Conservation (phyloP, 2,329 filamentous ascomycete genomes). For the Phyllosticta paracitricarpa region DNA sequence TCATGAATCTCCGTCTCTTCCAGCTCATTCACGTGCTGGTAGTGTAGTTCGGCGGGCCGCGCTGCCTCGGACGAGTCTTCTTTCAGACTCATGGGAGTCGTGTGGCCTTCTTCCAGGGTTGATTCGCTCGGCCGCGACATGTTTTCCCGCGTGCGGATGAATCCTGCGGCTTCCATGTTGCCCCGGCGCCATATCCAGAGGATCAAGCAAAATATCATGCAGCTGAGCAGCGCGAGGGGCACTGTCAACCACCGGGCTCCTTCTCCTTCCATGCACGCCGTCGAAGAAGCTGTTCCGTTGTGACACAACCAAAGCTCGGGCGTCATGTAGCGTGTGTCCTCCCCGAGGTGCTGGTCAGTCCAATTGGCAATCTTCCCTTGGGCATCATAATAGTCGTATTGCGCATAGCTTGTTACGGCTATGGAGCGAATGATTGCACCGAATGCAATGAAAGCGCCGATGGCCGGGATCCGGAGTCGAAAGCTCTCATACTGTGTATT, state of each 20-base stretch:
- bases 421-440: not conserved
- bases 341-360: not conserved
- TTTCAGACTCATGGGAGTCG: not conserved
- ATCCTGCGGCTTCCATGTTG: not conserved
- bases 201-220: not conserved
- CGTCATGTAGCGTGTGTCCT: not conserved
- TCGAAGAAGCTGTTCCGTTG: not conserved
- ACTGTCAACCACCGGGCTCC: not conserved
- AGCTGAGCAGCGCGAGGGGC: not conserved
- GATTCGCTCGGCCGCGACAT: not conserved
- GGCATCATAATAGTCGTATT: not conserved
- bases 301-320: not conserved
- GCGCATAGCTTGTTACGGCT: not conserved
- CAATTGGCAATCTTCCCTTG: not conserved
- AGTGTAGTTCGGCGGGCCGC: not conserved
- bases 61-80: not conserved
- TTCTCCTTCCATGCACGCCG: not conserved
- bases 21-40: not conserved
- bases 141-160: not conserved
- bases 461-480: not conserved
- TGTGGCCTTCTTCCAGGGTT: not conserved
- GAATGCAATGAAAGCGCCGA: not conserved
- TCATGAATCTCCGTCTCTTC: not conserved
- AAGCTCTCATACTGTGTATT: not conserved
- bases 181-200: not conserved